A percentile compares a stretch with the other conserved stretches of the same genome.
phyloP scores from a whole-genome alignment of 768 basidiomycete genomes.

The Lactifluus volemus region DNA sequence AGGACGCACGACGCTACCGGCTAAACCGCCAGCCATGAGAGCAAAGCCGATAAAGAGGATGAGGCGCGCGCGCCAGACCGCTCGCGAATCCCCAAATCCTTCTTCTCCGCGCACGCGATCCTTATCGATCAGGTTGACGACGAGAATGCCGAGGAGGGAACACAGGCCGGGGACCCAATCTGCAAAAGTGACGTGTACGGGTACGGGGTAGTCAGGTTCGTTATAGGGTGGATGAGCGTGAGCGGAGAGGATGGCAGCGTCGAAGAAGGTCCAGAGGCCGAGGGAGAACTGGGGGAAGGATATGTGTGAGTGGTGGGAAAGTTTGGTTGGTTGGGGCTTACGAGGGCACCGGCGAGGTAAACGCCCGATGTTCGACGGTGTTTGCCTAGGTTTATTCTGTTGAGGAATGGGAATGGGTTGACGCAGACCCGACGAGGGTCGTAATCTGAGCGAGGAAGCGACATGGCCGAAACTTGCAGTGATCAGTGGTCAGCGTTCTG shows the following conservation, averaged over 20 bases:
- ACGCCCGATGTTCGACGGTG: conserved; percentile 80
- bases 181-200: conserved; percentile 80
- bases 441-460: conserved; percentile 62
- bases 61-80: conserved; percentile 86
- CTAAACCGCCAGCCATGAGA: conserved; percentile 93
- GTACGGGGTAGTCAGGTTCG: conserved; percentile 56
- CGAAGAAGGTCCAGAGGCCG: conserved; percentile 92
- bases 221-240: conserved; percentile 73
- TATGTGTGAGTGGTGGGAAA: background rate
- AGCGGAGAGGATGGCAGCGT: conserved; percentile 84
- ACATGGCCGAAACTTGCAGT: conserved; percentile 32
- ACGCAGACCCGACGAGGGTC: conserved; percentile 85
- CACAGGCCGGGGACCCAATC: conserved; percentile 98
- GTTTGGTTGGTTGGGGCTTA: conserved; percentile 34
- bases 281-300: conserved; percentile 66
- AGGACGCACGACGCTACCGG: conserved; percentile 85
- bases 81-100: conserved; percentile 68
- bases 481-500: background rate
- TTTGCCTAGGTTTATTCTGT: conserved; percentile 56
- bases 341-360: conserved; percentile 86
- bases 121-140: conserved; percentile 94
- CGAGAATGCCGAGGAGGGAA: conserved; percentile 83
- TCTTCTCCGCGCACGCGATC: conserved; percentile 75
- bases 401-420: conserved; percentile 61
- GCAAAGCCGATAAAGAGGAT: conserved; percentile 95